Base-by-base conservation (phyloP, 257 asterid genomes). In the Nicotiana obtusifolia region DNA sequence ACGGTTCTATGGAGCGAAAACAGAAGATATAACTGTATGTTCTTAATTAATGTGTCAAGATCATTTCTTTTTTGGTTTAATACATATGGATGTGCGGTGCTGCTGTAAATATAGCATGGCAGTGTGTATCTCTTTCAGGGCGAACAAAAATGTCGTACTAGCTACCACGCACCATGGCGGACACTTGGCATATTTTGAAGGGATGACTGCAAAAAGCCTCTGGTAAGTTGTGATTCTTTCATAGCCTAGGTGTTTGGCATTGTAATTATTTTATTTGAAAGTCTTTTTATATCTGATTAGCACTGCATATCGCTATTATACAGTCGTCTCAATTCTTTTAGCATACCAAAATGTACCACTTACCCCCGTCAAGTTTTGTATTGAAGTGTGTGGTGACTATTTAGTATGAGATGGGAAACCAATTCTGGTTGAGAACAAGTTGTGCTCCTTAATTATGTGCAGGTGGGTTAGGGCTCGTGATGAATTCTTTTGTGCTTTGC, bases 391-490 rank as follows among this genome's bases (percentile, higher is more conserved):
- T 47, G 22, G 37, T 73, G 33, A 44, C 78, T 71, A 20, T 71
- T 69, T 47, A 44, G 37, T 73, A 47, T 47, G 53, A 47, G 53
- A 47, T 10, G 53, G 3, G 15, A 7, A 0, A 47, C 3, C 54
- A 47, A 10, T 47, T 2, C 54, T 13, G 3, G 15, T 2, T 47
- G 59, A 41, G 20, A 69, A 20, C 77, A 41, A 3, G n/a, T 41
- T 47, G 13, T 24, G 41, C 16, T 73, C 2, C 62, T 62, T 24
- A 28, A 26, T 26, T 26, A 44, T 80, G 52, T 26, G 28, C 28
- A 1, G 9, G 97, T 93, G 97, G 97, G 98, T 92, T 67, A 93
- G 93, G 83, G 97, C 98, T 20, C 92, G 92, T 54, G 95, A 91
- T 54, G 98, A 92, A 81, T 93, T 90, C 85, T 82, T 89, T 59